Evolutionary conservation across 495 filamentous ascomycete genomes (phyloP), one percentile per base, ranked within the genome.

Genomic region (Penicillium paradoxum): DNA sequence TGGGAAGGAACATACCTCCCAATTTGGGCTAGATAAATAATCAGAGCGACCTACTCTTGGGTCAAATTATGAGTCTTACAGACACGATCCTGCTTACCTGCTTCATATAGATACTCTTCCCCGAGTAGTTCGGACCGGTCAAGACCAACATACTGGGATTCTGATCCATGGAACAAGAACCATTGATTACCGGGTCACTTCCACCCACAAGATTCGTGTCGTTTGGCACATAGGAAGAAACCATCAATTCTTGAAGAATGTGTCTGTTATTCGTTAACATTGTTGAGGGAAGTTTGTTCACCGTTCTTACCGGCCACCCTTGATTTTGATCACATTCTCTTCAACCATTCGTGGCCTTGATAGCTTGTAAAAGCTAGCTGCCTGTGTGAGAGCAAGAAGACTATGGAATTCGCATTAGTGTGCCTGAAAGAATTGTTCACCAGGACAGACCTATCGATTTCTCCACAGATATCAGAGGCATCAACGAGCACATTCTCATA

Each of bases 41-140:
- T 95, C 38, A 97, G 66, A n/a, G 93, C 95, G 47, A 91, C 65
- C 68, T 73, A 32, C 6, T 39, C 0, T 14, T 15, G 25, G 15
- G 37, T 57, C 17, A 58, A 19, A 38, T 27, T 14, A 50, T 36
- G 18, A 19, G 40, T 13, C 33, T 18, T 25, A 19, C 4, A 10
- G 13, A 21, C 14, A n/a, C 4, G 5, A 6, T 8, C 7, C 1
- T 1, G 6, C 53, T 58, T 43, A 76, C 83, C 64, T 96, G 93
- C 66, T 95, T 97, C 70, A 98, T 84, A 69, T 96, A 96, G 25
- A 97, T 82, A 62, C 90, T 96, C 65, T 97, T 97, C 7, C 93
- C 95, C 0, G 93, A 97, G 70, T 90, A 95, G 59, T 98, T 97
- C 32, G 93, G 91, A 1, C 93, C 93, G 0, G 93, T 97, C 60